A percentile compares a stretch with the other conserved stretches of the same genome.
Conservation (phyloP, 2,329 filamentous ascomycete species). For the Colletotrichum phormii region DNA sequence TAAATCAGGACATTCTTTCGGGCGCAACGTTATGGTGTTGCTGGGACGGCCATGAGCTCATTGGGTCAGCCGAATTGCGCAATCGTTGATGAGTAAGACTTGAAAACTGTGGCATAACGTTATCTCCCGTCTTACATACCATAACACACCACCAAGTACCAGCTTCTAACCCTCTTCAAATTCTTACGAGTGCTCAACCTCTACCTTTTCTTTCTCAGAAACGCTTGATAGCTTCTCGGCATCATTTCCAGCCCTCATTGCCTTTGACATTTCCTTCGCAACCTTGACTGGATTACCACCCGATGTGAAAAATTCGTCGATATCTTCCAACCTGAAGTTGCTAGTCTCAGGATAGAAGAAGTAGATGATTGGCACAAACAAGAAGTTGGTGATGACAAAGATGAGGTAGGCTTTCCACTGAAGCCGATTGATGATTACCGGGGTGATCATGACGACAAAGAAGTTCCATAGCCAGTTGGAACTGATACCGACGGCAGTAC, state of each 20-base stretch:
- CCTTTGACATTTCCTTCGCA: slow-evolving; percentile 26
- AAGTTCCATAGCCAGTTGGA: slow-evolving; percentile 53
- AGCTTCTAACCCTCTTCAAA: not conserved
- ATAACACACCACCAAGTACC: not conserved
- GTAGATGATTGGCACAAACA: slow-evolving; percentile 55
- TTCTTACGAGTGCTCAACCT: not conserved
- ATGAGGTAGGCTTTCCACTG: slow-evolving; percentile 64
- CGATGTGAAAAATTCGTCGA: slow-evolving; percentile 58
- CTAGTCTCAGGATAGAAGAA: slow-evolving; percentile 65
- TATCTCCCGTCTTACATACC: not conserved
- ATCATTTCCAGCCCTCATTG: not conserved
- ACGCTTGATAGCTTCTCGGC: not conserved
- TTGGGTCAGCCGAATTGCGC: not conserved
- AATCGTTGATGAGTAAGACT: not conserved
- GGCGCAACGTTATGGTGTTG: not conserved
- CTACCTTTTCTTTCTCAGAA: not conserved
- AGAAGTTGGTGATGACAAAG: slow-evolving; percentile 61
- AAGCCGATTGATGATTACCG: slow-evolving; percentile 58
- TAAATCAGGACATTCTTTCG: not conserved
- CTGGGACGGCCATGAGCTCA: not conserved
- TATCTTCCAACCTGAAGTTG: slow-evolving; percentile 61
- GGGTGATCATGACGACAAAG: slow-evolving; percentile 62
- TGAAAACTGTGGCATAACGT: not conserved
- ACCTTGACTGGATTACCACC: slow-evolving; percentile 38
- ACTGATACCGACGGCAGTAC: slow-evolving; percentile 46